Evolutionary conservation across 805 yeast genomes (phyloP), one percentile per base, ranked within the genome.

Genomic region (Sugiyamaella mastotermitis): DNA sequence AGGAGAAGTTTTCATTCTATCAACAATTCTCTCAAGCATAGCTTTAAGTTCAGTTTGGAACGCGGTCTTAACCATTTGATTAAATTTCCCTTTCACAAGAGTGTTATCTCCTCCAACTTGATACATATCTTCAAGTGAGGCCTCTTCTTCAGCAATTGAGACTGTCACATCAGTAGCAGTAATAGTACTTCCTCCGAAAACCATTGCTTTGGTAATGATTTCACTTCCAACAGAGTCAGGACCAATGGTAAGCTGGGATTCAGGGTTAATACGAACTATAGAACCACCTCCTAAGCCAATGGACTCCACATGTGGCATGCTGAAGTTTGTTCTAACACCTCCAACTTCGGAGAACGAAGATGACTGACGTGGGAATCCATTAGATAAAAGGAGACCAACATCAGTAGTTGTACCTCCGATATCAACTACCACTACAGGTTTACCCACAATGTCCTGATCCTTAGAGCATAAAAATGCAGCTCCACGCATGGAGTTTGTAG

Each of bases 281-380:
- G 74, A 69, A 2, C 74, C 75, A 40, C 74, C 74, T 33, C 76
- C 75, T 1, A 69, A 56, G 2, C 76, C 76, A 38, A 71, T 66
- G 43, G 66, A 58, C 45, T 67, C 70, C 2, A 68, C 71, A 22
- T 69, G 73, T 2, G 74, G 74, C 74, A 68, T 69, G 4, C 40
- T 30, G 29, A 67, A 68, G 49, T 67, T 70, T 61, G n/a, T n/a
- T n/a, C n/a, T n/a, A n/a, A n/a, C n/a, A n/a, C n/a, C n/a, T n/a
- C n/a, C n/a, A n/a, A n/a, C n/a, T n/a, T n/a, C n/a, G n/a, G n/a
- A n/a, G n/a, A n/a, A n/a, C n/a, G n/a, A n/a, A n/a, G n/a, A n/a
- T n/a, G n/a, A n/a, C n/a, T n/a, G n/a, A n/a, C n/a, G n/a, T n/a
- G n/a, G n/a, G n/a, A n/a, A n/a, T n/a, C n/a, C n/a, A n/a, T n/a